These are phyloP conservation scores for Capsicum rhomboideum DNA, from an alignment of 257 asterid genomes.

Conservation along the genomic window DNA sequence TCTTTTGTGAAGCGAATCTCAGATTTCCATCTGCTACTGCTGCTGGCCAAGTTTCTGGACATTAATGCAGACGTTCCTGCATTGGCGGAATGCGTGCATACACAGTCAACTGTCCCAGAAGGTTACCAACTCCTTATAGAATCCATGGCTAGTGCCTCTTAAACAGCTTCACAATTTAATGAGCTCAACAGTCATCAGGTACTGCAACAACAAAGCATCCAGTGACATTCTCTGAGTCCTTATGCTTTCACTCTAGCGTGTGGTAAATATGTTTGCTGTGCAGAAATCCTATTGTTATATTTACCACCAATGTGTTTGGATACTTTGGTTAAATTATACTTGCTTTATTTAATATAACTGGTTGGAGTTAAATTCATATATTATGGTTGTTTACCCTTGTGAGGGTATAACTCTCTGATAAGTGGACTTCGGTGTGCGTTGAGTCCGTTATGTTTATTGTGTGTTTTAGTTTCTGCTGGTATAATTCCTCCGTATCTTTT, in stretches of 20 bases:
- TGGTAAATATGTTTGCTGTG: not conserved
- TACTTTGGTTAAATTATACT: not conserved
- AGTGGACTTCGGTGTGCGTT: not conserved
- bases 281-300: not conserved
- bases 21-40: slow-evolving; percentile 81
- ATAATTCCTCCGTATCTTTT: not conserved
- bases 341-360: not conserved
- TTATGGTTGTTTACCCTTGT: not conserved
- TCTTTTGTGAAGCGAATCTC: slow-evolving; percentile 79
- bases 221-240: not conserved
- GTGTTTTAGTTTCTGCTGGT: not conserved
- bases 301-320: not conserved
- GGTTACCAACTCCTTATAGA: slow-evolving; percentile 87
- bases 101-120: slow-evolving; percentile 66
- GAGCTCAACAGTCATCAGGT: not conserved
- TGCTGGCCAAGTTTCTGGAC: slow-evolving; percentile 64
- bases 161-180: not conserved
- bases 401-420: not conserved
- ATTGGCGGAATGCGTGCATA: slow-evolving; percentile 56
- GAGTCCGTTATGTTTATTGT: not conserved
- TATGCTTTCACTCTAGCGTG: not conserved
- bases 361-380: not conserved
- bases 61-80: slow-evolving; percentile 80
- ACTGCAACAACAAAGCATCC: not conserved
- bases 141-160: slow-evolving; percentile 62